Base-by-base conservation (phyloP, 305 asterid species). In the Fraxinus baroniana region DNA sequence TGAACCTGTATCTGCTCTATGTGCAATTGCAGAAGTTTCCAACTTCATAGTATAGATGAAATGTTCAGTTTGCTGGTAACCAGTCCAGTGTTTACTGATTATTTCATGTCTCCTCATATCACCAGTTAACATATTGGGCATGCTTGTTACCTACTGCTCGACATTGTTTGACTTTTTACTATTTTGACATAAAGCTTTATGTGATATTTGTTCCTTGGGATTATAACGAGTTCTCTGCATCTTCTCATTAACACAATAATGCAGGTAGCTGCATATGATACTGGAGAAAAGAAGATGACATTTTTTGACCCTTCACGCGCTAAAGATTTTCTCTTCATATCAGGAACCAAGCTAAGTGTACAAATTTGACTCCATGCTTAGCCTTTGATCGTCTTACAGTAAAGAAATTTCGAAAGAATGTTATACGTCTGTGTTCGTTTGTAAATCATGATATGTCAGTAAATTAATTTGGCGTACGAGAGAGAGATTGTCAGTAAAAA, bases 201-300 rank as follows among this genome's bases (percentile, higher is more conserved):
- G 18, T n/a, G 28, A 6, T 64, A 7, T 22, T 24, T 22, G 15
- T 64, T 64, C 57, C 30, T n/a, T 60, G 35, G 73, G 30, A 66
- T 24, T 66, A 66, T 24, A 66, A 66, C 18, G 10, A 24, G 15
- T 24, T 66, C 32, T 24, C 17, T 71, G 68, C 49, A 49, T 26
- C 13, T 28, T 28, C 60, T 35, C 35, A 57, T 75, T 62, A 41
- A 79, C 22, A 41, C 36, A 62, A 64, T 60, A 70, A 41, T 87
- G 80, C 84, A 94, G 97, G 97, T 94, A 77, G 98, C 98, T 78
- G 98, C 98, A 77, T 94, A 94, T 85, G 98, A 94, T 80, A 92
- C 89, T 28, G 77, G 60, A 0, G 93, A 80, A 39, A 91, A 86
- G 83, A 88, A 86, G 84, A 92, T 92, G 98, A 96, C 95, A 26